phyloP scores from a whole-genome alignment of 257 asterid species.

The Solanum pennellii region DNA sequence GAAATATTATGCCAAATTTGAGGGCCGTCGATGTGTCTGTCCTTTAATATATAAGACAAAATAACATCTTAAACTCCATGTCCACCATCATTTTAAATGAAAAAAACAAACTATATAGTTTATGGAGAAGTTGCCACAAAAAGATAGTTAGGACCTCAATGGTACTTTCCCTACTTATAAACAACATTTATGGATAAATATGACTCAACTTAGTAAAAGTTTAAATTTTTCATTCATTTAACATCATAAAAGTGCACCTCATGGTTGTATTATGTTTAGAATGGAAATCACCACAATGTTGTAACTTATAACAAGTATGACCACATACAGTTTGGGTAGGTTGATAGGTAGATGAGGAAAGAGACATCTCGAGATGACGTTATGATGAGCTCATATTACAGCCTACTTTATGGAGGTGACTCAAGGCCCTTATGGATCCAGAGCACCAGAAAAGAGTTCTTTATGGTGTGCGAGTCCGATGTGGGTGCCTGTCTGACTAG shows the following conservation, averaged over 20 bases:
- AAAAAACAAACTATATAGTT: not conserved
- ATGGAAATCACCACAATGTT: not conserved
- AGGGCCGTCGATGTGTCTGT: not conserved
- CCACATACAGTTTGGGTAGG: not conserved
- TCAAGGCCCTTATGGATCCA: not conserved
- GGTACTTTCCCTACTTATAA: not conserved
- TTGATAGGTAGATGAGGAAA: not conserved
- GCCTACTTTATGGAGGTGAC: not conserved
- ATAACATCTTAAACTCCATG: not conserved
- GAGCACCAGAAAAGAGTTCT: not conserved
- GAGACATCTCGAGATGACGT: not conserved
- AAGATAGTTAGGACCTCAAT: not conserved
- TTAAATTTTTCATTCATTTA: not conserved
- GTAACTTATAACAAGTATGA: not conserved
- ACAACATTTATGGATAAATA: not conserved
- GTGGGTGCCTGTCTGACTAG: not conserved
- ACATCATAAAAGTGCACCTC: not conserved
- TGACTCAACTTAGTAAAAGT: not conserved
- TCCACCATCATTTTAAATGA: not conserved
- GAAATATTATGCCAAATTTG: not conserved
- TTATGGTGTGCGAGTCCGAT: not conserved
- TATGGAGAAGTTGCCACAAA: not conserved
- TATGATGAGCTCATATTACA: not conserved
- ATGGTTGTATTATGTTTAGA: not conserved
- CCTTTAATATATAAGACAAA: not conserved